These are phyloP conservation scores for sweet orange (Citrus sinensis) DNA, from an alignment of 345 rosid genomes.

Conservation along the genomic window DNA sequence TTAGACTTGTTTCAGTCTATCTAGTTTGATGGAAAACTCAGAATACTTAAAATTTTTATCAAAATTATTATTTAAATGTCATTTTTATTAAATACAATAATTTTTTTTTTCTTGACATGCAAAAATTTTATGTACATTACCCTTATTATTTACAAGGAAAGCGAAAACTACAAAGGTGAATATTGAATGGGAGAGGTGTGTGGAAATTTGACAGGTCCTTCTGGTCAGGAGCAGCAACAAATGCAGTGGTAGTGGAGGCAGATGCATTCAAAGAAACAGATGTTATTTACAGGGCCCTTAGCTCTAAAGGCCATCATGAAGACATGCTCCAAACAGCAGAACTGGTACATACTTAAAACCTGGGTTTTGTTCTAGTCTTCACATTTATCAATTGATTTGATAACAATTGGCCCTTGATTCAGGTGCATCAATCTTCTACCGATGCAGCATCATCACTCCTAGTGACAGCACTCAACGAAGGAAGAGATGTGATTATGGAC, in stretches of 20 bases:
- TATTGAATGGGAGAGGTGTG: not conserved
- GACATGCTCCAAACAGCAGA: constrained; percentile 92
- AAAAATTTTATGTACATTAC: too few species aligned
- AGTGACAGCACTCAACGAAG: constrained; percentile 91
- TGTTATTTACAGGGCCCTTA: constrained; percentile 78
- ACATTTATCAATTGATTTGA: not conserved
- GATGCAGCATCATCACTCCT: constrained; percentile 85
- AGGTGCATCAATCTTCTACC: constrained; percentile 92
- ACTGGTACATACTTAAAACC: constrained; percentile 38
- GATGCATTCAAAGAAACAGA: constrained; percentile 96
- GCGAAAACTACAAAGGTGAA: too few species aligned
- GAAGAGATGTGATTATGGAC: constrained; percentile 96
- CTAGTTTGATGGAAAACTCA: too few species aligned
- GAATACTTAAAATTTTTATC: too few species aligned
- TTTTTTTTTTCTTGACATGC: too few species aligned
- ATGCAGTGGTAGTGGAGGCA: constrained; percentile 87
- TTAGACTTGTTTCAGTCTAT: too few species aligned
- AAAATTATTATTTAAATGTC: too few species aligned
- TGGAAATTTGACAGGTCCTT: constrained; percentile 50
- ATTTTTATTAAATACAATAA: too few species aligned
- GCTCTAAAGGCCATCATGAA: constrained; percentile 65
- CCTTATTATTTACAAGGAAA: too few species aligned
- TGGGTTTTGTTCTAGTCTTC: not conserved
- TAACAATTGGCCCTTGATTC: not conserved
- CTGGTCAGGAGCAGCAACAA: constrained; percentile 71